phyloP scores from a whole-genome alignment of 2,329 filamentous ascomycete species.

The Furcasterigmium sp. region DNA sequence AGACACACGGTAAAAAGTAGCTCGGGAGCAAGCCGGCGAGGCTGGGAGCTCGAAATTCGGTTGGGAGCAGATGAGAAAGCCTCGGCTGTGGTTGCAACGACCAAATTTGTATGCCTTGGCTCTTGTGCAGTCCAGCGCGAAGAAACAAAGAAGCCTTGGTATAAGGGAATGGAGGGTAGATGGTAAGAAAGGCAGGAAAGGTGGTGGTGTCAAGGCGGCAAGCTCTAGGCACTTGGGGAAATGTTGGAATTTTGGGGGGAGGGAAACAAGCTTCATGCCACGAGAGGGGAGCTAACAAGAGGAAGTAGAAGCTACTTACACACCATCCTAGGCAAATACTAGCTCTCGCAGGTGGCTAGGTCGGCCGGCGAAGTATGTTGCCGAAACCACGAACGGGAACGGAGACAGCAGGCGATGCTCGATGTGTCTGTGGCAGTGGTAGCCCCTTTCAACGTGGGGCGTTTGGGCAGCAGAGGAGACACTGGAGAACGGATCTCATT shows the following conservation, averaged over 20 bases:
- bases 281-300: neutral
- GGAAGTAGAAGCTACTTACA: slow-evolving; percentile 9
- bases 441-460: neutral
- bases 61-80: neutral
- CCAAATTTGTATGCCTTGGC: neutral
- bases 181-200: neutral
- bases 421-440: neutral
- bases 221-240: neutral
- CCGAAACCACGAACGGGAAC: neutral
- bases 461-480: neutral
- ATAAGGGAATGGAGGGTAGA: neutral
- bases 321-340: slow-evolving; percentile 7
- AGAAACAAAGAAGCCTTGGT: neutral
- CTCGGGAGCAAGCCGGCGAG: neutral
- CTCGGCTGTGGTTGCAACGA: neutral
- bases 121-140: neutral
- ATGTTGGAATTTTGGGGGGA: neutral
- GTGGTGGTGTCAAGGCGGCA: neutral
- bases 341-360: neutral
- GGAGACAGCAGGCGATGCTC: neutral
- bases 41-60: neutral
- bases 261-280: too few relatives aligned
- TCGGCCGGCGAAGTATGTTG: neutral
- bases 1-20: slow-evolving; percentile 4
- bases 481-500: neutral